A percentile compares a stretch with the other conserved stretches of the same genome.
phyloP scores from a whole-genome alignment of 176 grass and related monocot genomes.

The Panicum miliaceum region DNA sequence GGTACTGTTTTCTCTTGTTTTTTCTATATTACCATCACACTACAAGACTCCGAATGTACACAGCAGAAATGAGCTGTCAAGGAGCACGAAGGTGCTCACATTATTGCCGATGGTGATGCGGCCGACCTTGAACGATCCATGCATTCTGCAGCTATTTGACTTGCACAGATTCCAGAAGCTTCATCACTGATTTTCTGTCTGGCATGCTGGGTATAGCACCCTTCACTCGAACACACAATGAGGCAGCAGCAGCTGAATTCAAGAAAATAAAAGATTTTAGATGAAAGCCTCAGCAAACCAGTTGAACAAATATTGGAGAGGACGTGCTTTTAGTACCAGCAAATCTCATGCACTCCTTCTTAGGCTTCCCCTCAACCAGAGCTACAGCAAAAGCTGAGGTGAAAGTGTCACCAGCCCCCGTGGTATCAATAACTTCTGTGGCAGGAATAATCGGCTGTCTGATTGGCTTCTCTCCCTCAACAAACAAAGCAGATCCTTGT shows the following conservation, averaged over 20 bases:
- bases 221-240: conserved; percentile 84
- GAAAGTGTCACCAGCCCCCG: conserved; percentile 92
- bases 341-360: conserved; percentile 87
- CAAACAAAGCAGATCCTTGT: conserved; percentile 90
- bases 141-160: conserved; percentile 12
- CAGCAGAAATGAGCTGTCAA: background rate
- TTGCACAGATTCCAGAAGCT: conserved; percentile 65
- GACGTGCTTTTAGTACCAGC: conserved; percentile 59
- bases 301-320: background rate
- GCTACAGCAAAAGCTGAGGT: conserved; percentile 95
- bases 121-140: background rate
- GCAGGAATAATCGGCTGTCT: conserved; percentile 72
- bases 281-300: conserved; percentile 11
- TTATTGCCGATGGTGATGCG: conserved; percentile 43
- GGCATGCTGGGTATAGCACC: conserved; percentile 96
- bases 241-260: conserved; percentile 87
- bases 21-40: conserved; percentile 4
- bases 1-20: conserved; percentile 14
- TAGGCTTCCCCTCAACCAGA: conserved; percentile 79
- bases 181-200: conserved; percentile 65
- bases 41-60: background rate
- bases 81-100: conserved; percentile 40
- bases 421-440: conserved; percentile 79
- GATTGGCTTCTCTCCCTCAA: conserved; percentile 78
- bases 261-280: conserved; percentile 17